Percentiles rank a stretch among this genome's conserved stretches.
These are phyloP conservation scores for Dictyophora rubrovolvata DNA, from an alignment of 768 basidiomycete genomes.

Conservation along the genomic window DNA sequence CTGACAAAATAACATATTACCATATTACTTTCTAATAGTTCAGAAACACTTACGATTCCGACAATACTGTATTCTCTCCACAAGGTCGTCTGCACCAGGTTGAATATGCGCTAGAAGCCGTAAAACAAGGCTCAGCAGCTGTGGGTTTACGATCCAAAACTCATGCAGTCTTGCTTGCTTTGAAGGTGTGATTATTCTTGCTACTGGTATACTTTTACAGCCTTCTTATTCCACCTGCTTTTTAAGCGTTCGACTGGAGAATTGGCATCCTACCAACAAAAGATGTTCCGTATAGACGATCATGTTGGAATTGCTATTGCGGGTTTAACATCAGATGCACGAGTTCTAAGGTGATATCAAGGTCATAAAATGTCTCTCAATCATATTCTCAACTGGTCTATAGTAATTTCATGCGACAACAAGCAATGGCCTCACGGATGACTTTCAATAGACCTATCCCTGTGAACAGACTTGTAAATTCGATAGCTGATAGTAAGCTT, in stretches of 20 bases:
- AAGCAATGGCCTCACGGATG: slow-evolving; percentile 94
- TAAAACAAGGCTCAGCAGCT: slow-evolving; percentile 99
- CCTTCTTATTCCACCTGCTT: background rate
- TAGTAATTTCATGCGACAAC: slow-evolving; percentile 99
- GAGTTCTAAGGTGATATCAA: slow-evolving; percentile 46
- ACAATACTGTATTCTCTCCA: slow-evolving; percentile 95
- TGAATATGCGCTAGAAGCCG: slow-evolving; percentile 97
- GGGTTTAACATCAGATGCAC: slow-evolving; percentile 95
- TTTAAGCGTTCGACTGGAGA: slow-evolving; percentile 91
- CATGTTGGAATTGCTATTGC: slow-evolving; percentile 99
- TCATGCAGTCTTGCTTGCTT: slow-evolving; percentile 81
- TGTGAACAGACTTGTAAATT: slow-evolving; percentile 83
- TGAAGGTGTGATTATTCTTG: slow-evolving; percentile 52
- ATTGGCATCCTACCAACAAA: slow-evolving; percentile 98
- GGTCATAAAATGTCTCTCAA: background rate
- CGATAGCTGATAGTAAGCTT: slow-evolving; percentile 81
- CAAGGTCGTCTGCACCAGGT: slow-evolving; percentile 96
- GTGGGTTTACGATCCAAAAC: slow-evolving; percentile 94
- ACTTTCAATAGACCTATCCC: slow-evolving; percentile 91
- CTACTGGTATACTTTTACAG: background rate
- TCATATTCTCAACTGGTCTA: background rate
- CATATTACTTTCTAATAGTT: slow-evolving; percentile 42
- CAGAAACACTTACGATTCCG: slow-evolving; percentile 95
- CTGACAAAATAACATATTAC: background rate
- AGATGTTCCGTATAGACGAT: slow-evolving; percentile 99